Percentiles rank a stretch among this genome's conserved stretches.
phyloP scores from a whole-genome alignment of 495 filamentous ascomycete genomes.

The Penicillium subrubescens region DNA sequence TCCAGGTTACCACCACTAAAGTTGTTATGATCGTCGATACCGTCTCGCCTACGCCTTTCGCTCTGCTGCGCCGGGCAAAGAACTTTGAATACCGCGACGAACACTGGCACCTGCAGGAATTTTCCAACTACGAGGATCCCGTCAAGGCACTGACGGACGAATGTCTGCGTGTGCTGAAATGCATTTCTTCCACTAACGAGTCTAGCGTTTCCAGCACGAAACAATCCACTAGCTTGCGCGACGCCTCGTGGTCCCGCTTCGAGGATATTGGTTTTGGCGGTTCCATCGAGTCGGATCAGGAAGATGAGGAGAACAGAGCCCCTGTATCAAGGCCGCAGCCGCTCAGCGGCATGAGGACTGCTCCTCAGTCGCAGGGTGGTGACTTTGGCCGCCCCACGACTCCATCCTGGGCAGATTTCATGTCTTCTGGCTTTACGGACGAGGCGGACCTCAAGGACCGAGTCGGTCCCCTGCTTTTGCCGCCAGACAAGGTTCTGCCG shows the following conservation, averaged over 20 bases:
- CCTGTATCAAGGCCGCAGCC: conserved; percentile 34
- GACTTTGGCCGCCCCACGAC: conserved; percentile 85
- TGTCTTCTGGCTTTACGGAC: conserved; percentile 88
- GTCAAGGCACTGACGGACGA: conserved; percentile 88
- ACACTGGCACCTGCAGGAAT: conserved; percentile 78
- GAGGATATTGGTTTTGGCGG: conserved; percentile 92
- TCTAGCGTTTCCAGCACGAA: conserved; percentile 69
- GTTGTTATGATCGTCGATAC: conserved; percentile 97
- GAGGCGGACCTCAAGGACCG: conserved; percentile 57
- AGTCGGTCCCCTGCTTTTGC: conserved; percentile 67
- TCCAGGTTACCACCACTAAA: conserved; percentile 80
- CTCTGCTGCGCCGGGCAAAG: conserved; percentile 86
- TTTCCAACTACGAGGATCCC: conserved; percentile 87
- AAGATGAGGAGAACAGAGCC: conserved; percentile 55
- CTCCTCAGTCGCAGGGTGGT: conserved; percentile 60
- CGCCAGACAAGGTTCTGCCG: conserved; percentile 87
- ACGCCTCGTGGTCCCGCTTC: conserved; percentile 95
- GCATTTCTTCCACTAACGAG: conserved; percentile 86
- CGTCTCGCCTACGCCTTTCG: conserved; percentile 93
- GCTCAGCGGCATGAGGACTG: conserved; percentile 50
- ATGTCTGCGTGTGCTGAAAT: conserved; percentile 84
- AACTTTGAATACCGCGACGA: conserved; percentile 94
- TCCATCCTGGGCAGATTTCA: conserved; percentile 96
- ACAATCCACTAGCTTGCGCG: conserved; percentile 68
- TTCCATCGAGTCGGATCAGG: conserved; percentile 67